These are phyloP conservation scores for Lactarius quietus DNA, from an alignment of 768 basidiomycete genomes.

Conservation along the genomic window DNA sequence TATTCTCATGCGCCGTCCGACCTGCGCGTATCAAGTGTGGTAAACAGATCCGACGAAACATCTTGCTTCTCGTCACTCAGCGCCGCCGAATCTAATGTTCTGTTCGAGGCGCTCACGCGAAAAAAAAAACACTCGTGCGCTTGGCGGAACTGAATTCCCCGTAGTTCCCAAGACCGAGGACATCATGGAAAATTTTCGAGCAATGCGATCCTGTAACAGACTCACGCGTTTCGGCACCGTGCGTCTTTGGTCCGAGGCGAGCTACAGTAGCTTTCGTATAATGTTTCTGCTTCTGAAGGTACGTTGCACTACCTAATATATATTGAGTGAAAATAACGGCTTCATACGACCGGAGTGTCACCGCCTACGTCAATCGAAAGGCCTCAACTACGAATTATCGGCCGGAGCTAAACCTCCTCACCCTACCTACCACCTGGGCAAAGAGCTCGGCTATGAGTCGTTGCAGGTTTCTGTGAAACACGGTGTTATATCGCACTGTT, in stretches of 20 bases:
- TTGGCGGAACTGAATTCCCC: neutral
- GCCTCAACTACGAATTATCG: neutral
- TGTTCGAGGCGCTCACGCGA: neutral
- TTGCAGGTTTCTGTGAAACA: neutral
- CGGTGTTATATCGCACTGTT: neutral
- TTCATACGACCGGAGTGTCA: neutral
- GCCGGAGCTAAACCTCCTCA: neutral
- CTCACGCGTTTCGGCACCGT: neutral
- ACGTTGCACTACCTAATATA: neutral
- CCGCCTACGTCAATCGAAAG: neutral
- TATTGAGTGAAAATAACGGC: neutral
- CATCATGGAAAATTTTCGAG: neutral
- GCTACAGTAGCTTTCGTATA: neutral
- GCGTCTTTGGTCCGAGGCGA: neutral
- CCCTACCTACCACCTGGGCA: neutral
- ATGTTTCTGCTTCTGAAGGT: neutral
- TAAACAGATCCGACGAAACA: neutral
- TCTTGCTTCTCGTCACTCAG: neutral
- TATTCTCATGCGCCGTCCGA: neutral
- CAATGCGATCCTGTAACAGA: neutral
- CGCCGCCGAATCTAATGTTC: neutral
- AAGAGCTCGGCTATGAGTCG: neutral
- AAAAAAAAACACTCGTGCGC: neutral
- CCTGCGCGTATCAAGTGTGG: neutral
- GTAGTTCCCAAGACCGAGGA: conserved; percentile 10